These are phyloP conservation scores for Termitomyces heimii DNA, from an alignment of 768 basidiomycete species.

Conservation along the genomic window DNA sequence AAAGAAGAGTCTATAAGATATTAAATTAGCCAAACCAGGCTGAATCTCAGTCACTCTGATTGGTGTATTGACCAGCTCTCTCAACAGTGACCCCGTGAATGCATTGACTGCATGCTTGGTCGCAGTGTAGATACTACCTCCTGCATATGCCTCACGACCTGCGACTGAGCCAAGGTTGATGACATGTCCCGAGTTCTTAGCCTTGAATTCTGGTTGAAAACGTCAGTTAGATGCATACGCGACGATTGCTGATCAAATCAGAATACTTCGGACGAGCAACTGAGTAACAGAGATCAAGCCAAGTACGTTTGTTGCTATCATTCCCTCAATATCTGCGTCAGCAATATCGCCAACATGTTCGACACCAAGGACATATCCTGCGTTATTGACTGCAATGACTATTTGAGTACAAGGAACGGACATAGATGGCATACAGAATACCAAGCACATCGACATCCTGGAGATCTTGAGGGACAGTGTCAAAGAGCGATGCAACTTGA, in stretches of 20 bases:
- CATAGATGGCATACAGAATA: conserved; percentile 24
- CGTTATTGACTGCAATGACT: conserved; percentile 47
- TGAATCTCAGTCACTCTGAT: conserved; percentile 94
- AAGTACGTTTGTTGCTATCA: conserved; percentile 79
- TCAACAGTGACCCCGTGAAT: conserved; percentile 75
- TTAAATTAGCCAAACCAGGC: conserved; percentile 51
- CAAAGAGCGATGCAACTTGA: conserved; percentile 64
- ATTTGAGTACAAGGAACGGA: not conserved
- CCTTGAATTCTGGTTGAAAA: conserved; percentile 62
- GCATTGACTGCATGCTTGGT: conserved; percentile 85
- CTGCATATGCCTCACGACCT: conserved; percentile 81
- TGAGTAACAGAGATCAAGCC: conserved; percentile 85
- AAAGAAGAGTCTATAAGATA: conserved; percentile 6
- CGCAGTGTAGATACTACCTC: conserved; percentile 90
- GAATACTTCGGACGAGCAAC: conserved; percentile 53
- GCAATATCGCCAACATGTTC: conserved; percentile 83
- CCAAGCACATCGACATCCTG: conserved; percentile 80
- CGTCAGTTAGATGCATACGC: not conserved
- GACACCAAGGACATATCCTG: conserved; percentile 85
- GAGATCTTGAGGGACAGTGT: conserved; percentile 65
- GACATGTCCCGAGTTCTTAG: conserved; percentile 73
- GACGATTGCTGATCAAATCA: not conserved
- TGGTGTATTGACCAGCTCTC: conserved; percentile 87
- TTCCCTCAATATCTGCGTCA: conserved; percentile 72
- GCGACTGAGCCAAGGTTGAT: conserved; percentile 97